These are phyloP conservation scores for Psidium guajava DNA, from an alignment of 345 rosid genomes.

Conservation along the genomic window DNA sequence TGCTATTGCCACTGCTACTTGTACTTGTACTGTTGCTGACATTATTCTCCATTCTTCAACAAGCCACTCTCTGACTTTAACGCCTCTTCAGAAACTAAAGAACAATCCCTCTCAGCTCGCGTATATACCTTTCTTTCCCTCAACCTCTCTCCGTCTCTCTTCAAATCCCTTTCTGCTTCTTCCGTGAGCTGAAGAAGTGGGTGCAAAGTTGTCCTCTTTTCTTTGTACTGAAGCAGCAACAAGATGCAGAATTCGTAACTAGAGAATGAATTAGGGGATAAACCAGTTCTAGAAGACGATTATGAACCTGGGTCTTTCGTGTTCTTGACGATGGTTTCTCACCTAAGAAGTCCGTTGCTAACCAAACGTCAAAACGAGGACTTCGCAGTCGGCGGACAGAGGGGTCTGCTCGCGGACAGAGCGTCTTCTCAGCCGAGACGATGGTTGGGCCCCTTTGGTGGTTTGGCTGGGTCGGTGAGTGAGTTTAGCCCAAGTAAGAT, in stretches of 20 bases:
- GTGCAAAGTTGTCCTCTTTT: neutral
- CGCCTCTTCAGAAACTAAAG: neutral
- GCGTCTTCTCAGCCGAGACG: neutral
- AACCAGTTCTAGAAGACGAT: neutral
- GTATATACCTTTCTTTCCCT: neutral
- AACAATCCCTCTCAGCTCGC: neutral
- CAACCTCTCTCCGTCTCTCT: neutral
- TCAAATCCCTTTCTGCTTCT: neutral
- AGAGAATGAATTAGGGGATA: neutral
- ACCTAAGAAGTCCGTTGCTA: constrained; percentile 9
- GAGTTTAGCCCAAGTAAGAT: neutral
- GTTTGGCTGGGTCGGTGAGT: neutral
- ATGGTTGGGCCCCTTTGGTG: neutral
- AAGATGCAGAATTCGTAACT: neutral
- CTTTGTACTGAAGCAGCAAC: neutral
- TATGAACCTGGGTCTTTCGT: neutral
- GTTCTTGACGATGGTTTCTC: neutral
- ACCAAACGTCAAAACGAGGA: constrained; percentile 1
- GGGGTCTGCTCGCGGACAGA: neutral
- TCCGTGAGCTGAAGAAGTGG: neutral
- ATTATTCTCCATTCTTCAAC: constrained; percentile 17
- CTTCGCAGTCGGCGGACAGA: neutral
- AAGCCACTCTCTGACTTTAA: neutral
- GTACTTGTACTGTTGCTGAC: neutral
- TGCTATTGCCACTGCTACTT: constrained; percentile 1